phyloP scores from a whole-genome alignment of 768 basidiomycete species.

The Lentinula lateritia region DNA sequence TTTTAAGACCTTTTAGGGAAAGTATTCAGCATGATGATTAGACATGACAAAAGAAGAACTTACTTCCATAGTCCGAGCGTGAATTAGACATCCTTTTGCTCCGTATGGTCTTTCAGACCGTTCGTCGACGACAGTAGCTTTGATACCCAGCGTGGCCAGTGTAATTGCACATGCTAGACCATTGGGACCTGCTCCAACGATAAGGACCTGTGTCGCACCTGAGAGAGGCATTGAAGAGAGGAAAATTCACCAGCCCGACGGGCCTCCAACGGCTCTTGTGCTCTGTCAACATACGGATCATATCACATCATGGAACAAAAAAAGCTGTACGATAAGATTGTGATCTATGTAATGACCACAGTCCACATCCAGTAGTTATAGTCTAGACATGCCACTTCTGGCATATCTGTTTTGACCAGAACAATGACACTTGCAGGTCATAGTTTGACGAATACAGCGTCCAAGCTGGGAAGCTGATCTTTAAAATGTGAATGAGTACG shows the following conservation, averaged over 20 bases:
- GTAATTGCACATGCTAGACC: neutral
- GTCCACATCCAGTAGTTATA: neutral
- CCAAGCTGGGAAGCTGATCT: neutral
- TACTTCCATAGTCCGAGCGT: neutral
- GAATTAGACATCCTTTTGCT: neutral
- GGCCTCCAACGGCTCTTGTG: no score
- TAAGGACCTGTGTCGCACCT: neutral
- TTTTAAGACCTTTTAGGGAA: neutral
- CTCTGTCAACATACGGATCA: no score
- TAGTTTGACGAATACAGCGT: neutral
- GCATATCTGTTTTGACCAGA: neutral
- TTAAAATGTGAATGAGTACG: neutral
- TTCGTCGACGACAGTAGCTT: neutral
- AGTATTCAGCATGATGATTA: neutral
- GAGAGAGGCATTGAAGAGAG: neutral
- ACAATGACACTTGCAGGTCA: neutral
- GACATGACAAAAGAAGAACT: neutral
- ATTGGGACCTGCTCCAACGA: constrained; percentile 1
- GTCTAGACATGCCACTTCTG: neutral
- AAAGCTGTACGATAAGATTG: neutral
- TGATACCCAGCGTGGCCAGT: neutral
- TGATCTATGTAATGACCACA: neutral
- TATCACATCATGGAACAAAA: no score
- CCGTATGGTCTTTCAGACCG: neutral
- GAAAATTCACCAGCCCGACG: neutral